Base-by-base conservation (phyloP, 208 protist genomes). In the Cochliopodium minus region DNA sequence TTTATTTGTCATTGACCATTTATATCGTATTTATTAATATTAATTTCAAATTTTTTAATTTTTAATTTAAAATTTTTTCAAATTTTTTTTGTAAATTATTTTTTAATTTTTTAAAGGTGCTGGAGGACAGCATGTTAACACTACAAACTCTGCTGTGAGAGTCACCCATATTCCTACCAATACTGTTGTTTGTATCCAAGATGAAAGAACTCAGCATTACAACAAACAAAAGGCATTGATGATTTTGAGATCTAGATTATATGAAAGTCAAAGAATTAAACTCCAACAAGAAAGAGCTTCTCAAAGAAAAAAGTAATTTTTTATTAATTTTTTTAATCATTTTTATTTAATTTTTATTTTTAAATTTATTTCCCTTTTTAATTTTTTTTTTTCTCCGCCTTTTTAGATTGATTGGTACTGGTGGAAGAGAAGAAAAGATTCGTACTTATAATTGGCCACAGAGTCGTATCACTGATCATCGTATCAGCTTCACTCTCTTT, bases 81-180 rank as follows among this genome's bases (percentile, higher is more conserved):
- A n/a, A n/a, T n/a, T n/a, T n/a, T n/a, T n/a, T n/a, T n/a, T n/a
- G n/a, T n/a, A n/a, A n/a, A n/a, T n/a, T n/a, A n/a, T n/a, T n/a
- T n/a, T n/a, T n/a, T n/a, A n/a, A n/a, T n/a, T n/a, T n/a, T n/a
- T n/a, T 11, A 54, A 59, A 2, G 78, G 79, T 11, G 70, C 74
- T 7, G 79, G 79, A 40, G 79, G 79, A 22, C 79, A 86, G 59
- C 64, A 70, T 42, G 79, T 86, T 4, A 86, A 86, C 62, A 83
- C 66, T 11, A 86, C 78, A 0, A 77, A 86, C 22, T 52, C 55
- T 25, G 79, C 79, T 7, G 76, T 86, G 2, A 50, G 79, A 25
- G 49, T 86, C 0, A 81, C 72, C 0, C 79, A 86, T 63, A 48
- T 77, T 0, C 76, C 79, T 0, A 79, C 79, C 0, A 77, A 77